phyloP scores from a whole-genome alignment of 1,139 yeast genomes.

The Hansenula lynferdii region DNA sequence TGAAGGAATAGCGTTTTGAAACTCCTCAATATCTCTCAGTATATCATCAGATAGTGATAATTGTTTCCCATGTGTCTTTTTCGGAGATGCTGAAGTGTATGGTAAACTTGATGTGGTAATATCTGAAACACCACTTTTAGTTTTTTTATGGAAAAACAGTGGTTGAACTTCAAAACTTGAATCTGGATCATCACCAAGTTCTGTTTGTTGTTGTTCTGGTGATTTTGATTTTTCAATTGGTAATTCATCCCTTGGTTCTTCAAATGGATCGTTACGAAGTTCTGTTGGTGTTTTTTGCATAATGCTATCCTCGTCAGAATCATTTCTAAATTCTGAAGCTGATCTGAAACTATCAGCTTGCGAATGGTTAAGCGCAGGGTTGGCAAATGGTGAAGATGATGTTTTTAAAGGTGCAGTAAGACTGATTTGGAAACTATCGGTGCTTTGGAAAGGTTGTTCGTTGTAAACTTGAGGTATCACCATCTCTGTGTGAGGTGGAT shows the following conservation, averaged over 20 bases:
- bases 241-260: too few species aligned
- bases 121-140: slow-evolving; percentile 12
- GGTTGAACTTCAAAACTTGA: slow-evolving; percentile 15
- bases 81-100: not conserved
- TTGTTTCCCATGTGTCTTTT: slow-evolving; percentile 14
- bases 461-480: not conserved
- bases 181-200: slow-evolving; percentile 1
- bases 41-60: slow-evolving; percentile 23
- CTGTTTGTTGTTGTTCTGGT: not conserved
- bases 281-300: not conserved
- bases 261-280: too few species aligned
- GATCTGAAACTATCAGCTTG: slow-evolving; percentile 1
- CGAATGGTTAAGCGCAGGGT: not conserved
- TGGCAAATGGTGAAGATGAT: not conserved
- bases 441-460: not conserved
- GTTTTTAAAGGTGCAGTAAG: not conserved
- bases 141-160: slow-evolving; percentile 18
- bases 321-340: slow-evolving; percentile 1
- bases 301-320: not conserved
- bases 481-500: not conserved
- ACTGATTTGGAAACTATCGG: not conserved
- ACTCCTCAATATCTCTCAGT: slow-evolving; percentile 21
- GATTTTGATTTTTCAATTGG: not conserved
- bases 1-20: slow-evolving; percentile 10
- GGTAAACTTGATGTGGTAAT: not conserved